These are phyloP conservation scores for Anisodus acutangulus DNA, from an alignment of 257 asterid species.

Conservation along the genomic window DNA sequence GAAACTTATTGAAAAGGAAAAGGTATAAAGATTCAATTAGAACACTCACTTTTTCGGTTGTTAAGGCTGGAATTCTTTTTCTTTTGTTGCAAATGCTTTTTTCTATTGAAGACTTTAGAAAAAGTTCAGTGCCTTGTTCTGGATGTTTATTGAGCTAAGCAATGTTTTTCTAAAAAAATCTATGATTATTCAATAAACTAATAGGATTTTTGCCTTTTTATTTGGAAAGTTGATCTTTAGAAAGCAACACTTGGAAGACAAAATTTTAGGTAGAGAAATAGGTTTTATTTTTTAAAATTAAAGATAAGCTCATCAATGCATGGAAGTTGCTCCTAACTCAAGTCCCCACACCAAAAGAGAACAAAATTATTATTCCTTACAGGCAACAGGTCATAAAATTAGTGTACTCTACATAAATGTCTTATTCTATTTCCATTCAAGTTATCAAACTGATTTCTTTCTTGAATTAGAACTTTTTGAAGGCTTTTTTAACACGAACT, in stretches of 20 bases:
- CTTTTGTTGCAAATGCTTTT: background rate
- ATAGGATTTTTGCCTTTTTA: background rate
- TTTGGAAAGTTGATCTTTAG: slow-evolving; percentile 13
- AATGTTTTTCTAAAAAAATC: background rate
- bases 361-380: background rate
- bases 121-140: slow-evolving; percentile 15
- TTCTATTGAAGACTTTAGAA: background rate
- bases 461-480: background rate
- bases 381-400: background rate
- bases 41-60: background rate
- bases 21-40: slow-evolving; percentile 10
- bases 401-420: background rate
- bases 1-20: background rate
- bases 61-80: background rate
- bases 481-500: background rate
- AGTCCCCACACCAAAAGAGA: background rate
- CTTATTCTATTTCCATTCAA: slow-evolving; percentile 15
- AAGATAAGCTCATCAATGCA: background rate
- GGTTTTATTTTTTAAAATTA: background rate
- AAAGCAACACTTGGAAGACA: slow-evolving; percentile 11
- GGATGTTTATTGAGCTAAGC: slow-evolving; percentile 26
- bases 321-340: background rate
- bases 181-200: background rate
- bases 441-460: background rate
- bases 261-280: background rate